These are phyloP conservation scores for Umbelopsis sp. DNA, from an alignment of 192 early-diverging fungal species.

Conservation along the genomic window DNA sequence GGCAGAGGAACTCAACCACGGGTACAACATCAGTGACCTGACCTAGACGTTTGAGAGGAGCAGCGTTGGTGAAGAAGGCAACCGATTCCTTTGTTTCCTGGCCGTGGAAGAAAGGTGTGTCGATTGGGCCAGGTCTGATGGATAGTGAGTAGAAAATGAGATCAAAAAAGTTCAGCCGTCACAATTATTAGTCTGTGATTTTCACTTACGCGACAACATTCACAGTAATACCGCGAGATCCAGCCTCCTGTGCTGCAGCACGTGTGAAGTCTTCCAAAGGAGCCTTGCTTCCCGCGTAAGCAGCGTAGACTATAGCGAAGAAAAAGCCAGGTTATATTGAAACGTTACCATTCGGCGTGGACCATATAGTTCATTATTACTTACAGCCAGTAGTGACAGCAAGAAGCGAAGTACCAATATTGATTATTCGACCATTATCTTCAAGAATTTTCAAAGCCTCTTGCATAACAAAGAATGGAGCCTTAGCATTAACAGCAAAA, in stretches of 20 bases:
- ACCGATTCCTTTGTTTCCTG: slow-evolving; percentile 39
- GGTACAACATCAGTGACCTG: slow-evolving; percentile 38
- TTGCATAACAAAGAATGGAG: slow-evolving; percentile 42
- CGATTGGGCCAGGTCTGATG: slow-evolving; percentile 38
- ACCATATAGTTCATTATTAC: background rate
- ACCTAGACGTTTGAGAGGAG: slow-evolving; percentile 28
- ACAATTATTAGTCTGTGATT: too few relatives aligned
- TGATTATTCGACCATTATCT: slow-evolving; percentile 42
- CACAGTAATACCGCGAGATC: slow-evolving; percentile 40
- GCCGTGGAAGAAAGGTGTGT: slow-evolving; percentile 43
- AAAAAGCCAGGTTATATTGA: too few relatives aligned
- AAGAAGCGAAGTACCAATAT: slow-evolving; percentile 36
- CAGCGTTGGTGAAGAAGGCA: slow-evolving; percentile 19
- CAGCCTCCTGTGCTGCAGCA: slow-evolving; percentile 36
- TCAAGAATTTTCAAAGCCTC: slow-evolving; percentile 39
- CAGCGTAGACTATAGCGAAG: slow-evolving; percentile 21
- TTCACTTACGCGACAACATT: slow-evolving; percentile 32
- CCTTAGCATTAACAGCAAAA: slow-evolving; percentile 43
- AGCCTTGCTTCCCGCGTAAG: slow-evolving; percentile 42
- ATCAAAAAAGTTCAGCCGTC: background rate
- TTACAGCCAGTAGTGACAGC: slow-evolving; percentile 25
- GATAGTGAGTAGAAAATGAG: too few relatives aligned
- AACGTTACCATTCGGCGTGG: too few relatives aligned
- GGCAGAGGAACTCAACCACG: slow-evolving; percentile 40
- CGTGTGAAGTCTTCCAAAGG: slow-evolving; percentile 37